A percentile compares a stretch with the other conserved stretches of the same genome.
Conservation (phyloP, 495 filamentous ascomycete species). For the Evansstolkia leycettana region DNA sequence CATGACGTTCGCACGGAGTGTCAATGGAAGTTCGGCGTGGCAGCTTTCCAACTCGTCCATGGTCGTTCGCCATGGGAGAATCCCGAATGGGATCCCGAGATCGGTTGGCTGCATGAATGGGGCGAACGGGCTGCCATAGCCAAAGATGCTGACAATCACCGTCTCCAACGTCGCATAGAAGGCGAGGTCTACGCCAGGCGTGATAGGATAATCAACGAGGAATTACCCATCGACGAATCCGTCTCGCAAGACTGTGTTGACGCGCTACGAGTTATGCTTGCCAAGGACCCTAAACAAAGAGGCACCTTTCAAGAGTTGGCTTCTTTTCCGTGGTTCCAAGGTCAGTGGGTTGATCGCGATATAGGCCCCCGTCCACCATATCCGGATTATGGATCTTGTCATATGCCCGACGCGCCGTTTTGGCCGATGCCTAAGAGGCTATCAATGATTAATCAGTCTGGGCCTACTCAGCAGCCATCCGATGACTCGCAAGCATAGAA, state of each 20-base stretch:
- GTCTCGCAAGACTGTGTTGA: conserved; percentile 17
- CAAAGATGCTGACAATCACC: background rate
- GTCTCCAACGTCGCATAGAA: background rate
- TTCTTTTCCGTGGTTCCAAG: conserved; percentile 13
- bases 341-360: no score
- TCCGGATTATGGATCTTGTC: no score
- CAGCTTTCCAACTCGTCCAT: conserved; percentile 13
- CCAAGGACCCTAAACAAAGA: conserved; percentile 6
- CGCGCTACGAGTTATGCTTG: conserved; percentile 11
- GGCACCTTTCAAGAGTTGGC: conserved; percentile 7
- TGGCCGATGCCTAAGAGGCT: no score
- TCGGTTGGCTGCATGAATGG: background rate
- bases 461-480: no score
- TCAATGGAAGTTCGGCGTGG: conserved; percentile 13
- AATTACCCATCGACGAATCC: conserved; percentile 8
- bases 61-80: conserved; percentile 17
- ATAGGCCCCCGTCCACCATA: no score
- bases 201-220: conserved; percentile 7
- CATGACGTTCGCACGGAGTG: background rate
- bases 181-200: conserved; percentile 3
- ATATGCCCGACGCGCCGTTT: no score
- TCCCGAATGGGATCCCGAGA: conserved; percentile 1
- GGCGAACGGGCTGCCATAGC: no score
- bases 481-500: no score
- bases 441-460: no score